Conservation (phyloP, 2,329 filamentous ascomycete genomes). For the Magnaporthales sp. region DNA sequence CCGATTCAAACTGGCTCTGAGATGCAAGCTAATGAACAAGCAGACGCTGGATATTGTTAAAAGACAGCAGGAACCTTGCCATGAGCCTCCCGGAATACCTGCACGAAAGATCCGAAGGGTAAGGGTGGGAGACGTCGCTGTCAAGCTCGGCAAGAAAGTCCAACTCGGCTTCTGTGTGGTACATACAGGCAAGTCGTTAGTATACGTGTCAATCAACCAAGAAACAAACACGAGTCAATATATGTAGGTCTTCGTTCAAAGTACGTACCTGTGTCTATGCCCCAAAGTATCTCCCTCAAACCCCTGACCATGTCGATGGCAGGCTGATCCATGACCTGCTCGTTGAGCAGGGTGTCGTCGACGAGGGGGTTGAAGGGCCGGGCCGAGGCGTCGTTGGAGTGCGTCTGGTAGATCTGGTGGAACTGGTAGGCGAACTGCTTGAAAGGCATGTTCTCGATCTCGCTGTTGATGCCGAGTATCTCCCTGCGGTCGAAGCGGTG, state of each 20-base stretch:
- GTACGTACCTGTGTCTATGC: constrained; percentile 12
- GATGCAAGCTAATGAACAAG: constrained; percentile 22
- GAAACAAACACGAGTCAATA: neutral
- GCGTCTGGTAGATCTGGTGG: constrained; percentile 51
- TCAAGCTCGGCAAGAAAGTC: constrained; percentile 33
- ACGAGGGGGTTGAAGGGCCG: constrained; percentile 48
- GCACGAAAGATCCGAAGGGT: constrained; percentile 35
- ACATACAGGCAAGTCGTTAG: neutral
- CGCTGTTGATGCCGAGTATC: constrained; percentile 36
- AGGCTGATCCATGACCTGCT: constrained; percentile 36
- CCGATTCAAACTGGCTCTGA: neutral
- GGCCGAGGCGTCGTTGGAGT: constrained; percentile 36
- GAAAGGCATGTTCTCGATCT: constrained; percentile 51
- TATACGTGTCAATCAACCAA: constrained; percentile 3
- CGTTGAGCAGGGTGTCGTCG: constrained; percentile 30
- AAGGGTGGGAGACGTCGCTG: constrained; percentile 31
- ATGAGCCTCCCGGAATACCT: constrained; percentile 45
- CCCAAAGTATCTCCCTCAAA: constrained; percentile 33
- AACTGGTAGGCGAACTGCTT: constrained; percentile 53
- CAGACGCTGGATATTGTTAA: constrained; percentile 39
- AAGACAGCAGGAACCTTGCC: constrained; percentile 46
- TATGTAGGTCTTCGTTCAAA: neutral
- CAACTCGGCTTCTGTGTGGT: constrained; percentile 25
- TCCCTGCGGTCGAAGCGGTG: constrained; percentile 30
- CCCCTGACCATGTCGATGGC: constrained; percentile 35